Conservation (phyloP, 2,329 filamentous ascomycete species). For the Neophaeococcomyces aloes region DNA sequence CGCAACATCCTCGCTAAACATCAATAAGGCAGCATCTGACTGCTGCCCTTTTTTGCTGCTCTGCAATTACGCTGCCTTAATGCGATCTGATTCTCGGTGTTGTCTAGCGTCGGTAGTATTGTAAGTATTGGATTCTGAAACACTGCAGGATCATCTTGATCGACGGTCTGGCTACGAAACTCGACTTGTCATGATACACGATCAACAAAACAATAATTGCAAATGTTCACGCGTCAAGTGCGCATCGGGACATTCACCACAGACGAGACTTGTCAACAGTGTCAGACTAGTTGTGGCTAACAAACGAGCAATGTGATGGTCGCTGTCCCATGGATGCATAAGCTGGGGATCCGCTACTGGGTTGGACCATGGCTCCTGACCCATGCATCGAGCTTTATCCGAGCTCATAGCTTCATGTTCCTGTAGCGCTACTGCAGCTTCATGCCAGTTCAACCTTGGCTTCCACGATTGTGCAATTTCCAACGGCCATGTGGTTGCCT, state of each 20-base stretch:
- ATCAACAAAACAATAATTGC: background rate
- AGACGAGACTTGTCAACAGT: background rate
- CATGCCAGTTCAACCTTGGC: background rate
- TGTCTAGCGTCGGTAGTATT: background rate
- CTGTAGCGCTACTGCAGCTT: background rate
- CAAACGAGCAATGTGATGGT: background rate
- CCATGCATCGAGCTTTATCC: background rate
- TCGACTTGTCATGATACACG: background rate
- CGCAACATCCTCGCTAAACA: background rate
- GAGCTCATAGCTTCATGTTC: background rate
- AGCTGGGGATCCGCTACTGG: background rate
- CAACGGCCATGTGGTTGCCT: slow-evolving; percentile 2
- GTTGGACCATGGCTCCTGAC: background rate
- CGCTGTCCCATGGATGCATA: background rate
- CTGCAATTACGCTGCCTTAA: background rate
- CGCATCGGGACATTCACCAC: background rate
- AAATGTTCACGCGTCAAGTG: slow-evolving; percentile 1
- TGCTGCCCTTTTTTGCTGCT: background rate
- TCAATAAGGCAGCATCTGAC: no score
- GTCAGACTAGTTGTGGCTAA: background rate
- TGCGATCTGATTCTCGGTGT: background rate
- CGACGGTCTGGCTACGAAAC: background rate
- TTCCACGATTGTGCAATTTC: slow-evolving; percentile 2
- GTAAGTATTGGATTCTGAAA: slow-evolving; percentile 3
- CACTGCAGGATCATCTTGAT: background rate